These are phyloP conservation scores for Fusarium graminum DNA, from an alignment of 2,329 filamentous ascomycete species.

Conservation along the genomic window DNA sequence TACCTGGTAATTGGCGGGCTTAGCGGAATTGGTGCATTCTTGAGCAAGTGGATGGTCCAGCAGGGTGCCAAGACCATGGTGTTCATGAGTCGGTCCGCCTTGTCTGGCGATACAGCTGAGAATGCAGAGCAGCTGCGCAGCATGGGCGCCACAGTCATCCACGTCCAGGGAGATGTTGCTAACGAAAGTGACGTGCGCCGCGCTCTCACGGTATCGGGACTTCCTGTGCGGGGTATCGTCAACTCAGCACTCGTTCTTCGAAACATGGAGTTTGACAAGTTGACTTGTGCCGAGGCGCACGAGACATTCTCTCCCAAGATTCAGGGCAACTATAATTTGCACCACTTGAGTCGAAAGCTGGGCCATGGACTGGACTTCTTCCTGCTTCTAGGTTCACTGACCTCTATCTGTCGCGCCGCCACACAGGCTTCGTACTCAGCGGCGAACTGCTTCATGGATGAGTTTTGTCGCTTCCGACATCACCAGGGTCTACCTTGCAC, in stretches of 20 bases:
- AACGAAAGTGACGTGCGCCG: neutral
- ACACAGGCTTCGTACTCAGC: neutral
- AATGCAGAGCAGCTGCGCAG: neutral
- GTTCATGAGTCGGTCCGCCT: neutral
- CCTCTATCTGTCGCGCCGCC: neutral
- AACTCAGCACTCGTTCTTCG: neutral
- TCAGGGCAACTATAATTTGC: neutral
- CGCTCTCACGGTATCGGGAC: neutral
- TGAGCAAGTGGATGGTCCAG: neutral
- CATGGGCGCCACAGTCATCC: constrained; percentile 1
- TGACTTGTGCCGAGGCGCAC: neutral
- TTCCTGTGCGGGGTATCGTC: neutral
- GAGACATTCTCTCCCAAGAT: constrained; percentile 3
- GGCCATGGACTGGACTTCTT: constrained; percentile 5
- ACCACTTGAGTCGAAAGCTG: neutral
- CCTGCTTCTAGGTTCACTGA: neutral
- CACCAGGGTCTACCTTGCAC: neutral
- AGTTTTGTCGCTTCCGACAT: constrained; percentile 2
- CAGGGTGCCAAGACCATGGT: neutral
- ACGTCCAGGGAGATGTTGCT: neutral
- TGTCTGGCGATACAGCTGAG: neutral
- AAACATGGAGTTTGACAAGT: constrained; percentile 1
- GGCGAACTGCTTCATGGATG: constrained; percentile 1
- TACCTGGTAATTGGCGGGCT: neutral
- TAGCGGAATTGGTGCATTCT: neutral